Evolutionary conservation across 1,284 basidiomycete genomes (phyloP).

Genomic region (Moniliophthora roreri): DNA sequence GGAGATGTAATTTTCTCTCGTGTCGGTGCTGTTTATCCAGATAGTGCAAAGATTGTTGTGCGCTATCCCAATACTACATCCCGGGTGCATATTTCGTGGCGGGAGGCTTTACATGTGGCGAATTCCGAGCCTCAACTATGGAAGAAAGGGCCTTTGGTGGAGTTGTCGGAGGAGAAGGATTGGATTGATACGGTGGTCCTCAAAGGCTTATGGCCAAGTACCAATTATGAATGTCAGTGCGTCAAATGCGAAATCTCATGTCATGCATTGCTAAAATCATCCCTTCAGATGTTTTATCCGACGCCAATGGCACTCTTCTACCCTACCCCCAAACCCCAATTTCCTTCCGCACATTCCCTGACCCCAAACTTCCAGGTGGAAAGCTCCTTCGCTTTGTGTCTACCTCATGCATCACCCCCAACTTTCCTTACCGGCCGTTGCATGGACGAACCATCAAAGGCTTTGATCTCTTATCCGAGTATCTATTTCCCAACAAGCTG

Average conservation of each 20-base stretch:
- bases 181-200: constrained; percentile 66
- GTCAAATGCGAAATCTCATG: constrained; percentile 3
- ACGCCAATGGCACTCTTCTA: constrained; percentile 42
- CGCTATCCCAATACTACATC: constrained; percentile 48
- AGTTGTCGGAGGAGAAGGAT: constrained; percentile 49
- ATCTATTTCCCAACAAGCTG: constrained; percentile 35
- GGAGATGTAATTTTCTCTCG: constrained; percentile 60
- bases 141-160: constrained; percentile 53
- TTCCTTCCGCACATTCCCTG: constrained; percentile 69
- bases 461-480: constrained; percentile 65
- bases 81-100: constrained; percentile 45
- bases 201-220: constrained; percentile 66
- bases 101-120: constrained; percentile 30
- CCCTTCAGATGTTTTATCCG: constrained; percentile 50
- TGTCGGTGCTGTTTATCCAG: constrained; percentile 67
- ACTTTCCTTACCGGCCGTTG: constrained; percentile 64
- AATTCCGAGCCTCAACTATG: constrained; percentile 32
- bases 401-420: constrained; percentile 61
- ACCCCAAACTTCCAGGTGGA: constrained; percentile 52
- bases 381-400: constrained; percentile 66
- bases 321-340: constrained; percentile 52
- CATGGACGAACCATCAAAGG: constrained; percentile 58
- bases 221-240: constrained; percentile 69
- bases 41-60: constrained; percentile 59
- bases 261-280: constrained; percentile 12